Percentiles rank a stretch among this genome's conserved stretches.
Conservation (phyloP, 139 green algal species). For the Diplosphaera chodatii region DNA sequence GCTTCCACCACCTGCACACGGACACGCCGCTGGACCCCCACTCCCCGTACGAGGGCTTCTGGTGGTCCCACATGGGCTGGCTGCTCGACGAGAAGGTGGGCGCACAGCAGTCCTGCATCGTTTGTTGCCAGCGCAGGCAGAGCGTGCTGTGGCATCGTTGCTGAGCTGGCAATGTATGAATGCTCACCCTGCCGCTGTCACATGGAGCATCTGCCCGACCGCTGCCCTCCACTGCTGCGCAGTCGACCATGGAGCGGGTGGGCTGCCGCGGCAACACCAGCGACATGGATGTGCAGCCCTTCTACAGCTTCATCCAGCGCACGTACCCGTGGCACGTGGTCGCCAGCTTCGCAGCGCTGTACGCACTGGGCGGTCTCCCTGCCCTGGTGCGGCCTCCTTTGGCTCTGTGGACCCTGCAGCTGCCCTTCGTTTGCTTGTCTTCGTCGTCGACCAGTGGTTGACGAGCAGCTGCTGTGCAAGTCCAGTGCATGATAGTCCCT, state of each 20-base stretch:
- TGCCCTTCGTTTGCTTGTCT: no score
- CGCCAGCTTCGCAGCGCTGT: constrained; percentile 70
- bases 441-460: no score
- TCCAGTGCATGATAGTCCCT: no score
- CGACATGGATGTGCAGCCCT: constrained; percentile 85
- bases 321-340: constrained; percentile 87
- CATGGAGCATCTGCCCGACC: neutral
- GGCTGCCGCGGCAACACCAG: constrained; percentile 69
- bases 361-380: constrained; percentile 76
- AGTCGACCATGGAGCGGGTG: constrained; percentile 70
- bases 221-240: neutral
- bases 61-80: constrained; percentile 96
- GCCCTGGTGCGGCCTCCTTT: constrained; percentile 53
- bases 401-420: no score
- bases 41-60: constrained; percentile 97
- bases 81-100: constrained; percentile 85
- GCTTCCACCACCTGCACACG: constrained; percentile 94
- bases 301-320: constrained; percentile 83
- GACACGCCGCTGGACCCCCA: constrained; percentile 97
- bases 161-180: no score
- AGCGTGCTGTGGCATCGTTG: no score
- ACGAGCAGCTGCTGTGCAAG: no score
- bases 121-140: no score
- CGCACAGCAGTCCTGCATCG: neutral
- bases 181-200: no score